Base-by-base conservation (phyloP, 1,284 basidiomycete genomes). In the Trametes sp. region DNA sequence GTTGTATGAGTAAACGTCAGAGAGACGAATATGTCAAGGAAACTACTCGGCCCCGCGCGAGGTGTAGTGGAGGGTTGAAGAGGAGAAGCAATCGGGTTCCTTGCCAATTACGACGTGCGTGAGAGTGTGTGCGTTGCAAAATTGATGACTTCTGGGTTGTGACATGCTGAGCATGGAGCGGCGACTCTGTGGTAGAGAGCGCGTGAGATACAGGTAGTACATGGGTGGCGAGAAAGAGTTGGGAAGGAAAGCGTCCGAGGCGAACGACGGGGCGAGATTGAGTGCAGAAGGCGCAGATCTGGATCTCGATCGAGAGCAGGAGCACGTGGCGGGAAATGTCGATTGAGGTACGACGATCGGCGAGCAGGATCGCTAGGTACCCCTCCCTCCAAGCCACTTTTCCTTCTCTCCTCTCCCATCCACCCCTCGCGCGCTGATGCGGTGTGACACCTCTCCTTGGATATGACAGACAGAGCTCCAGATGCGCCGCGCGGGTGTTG, bases 311-410 rank as follows among this genome's bases (percentile, higher is more conserved):
- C 59, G 52, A 49, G 56, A 49, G 64, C 29, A 38, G 10, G 48
- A 2, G 58, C 66, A 67, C 66, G 66, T 67, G 65, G 65, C 31
- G 16, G 24, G 41, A 44, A 28, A n/a, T 11, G 56, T 57, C 61
- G 53, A 59, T 57, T 61, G 65, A 67, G 63, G 61, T 13, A 64
- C 61, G 60, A 59, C 59, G 66, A 67, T 67, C 61, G 63, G 38
- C 63, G 65, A 66, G 48, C 28, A 35, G 35, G 57, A 51, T 38
- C 33, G 42, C 29, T 46, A 11, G 23, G n/a, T n/a, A n/a, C 53
- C 46, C 55, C 38, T 31, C 29, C 24, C 23, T 19, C n/a, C 16
- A 21, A 38, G 56, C 29, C n/a, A 10, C 24, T 48, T 51, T 19
- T 53, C 42, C 31, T 38, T 41, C 35, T 54, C 44, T 38, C 14